Evolutionary conservation across 371 early-diverging fungal species (phyloP), one percentile per base, ranked within the genome.

Genomic region (Rhizomucor pusillus): DNA sequence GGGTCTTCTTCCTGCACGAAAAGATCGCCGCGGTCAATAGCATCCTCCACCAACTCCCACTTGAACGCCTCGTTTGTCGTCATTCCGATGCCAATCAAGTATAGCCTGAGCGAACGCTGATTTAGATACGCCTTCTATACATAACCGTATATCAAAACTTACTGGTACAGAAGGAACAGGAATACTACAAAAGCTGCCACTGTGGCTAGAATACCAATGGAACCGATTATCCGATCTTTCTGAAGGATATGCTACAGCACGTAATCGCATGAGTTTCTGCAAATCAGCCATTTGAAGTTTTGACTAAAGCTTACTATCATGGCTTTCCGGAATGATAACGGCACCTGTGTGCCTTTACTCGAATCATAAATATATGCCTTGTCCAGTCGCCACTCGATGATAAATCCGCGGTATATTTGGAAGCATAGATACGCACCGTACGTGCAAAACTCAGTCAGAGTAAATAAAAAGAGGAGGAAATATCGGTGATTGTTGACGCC

Each of bases 61-160:
- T 91, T 91, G 59, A 84, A 75, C 9, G 83, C 79, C 60, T 91
- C 91, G 55, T 91, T 91, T 20, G 86, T 79, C 1, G 90, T 91
- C 18, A 82, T 79, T 3, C 90, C 90, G 22, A 72, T 71, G 14
- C 76, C 71, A 23, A 79, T 69, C 48, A 89, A 64, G 56, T 84
- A 83, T 3, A 90, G 43, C 54, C 77, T 29, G 7, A 29, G 29
- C 73, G 56, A 35, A 14, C n/a, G 25, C 45, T 50, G 11, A 40
- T 47, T 14, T 7, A 34, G 19, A 34, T 23, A 33, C 25, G 2
- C 41, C 5, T 11, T 5, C 14, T 13, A 48, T 48, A 29, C 33
- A 50, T 1, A 43, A 43, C n/a, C n/a, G n/a, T n/a, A n/a, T 23
- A 43, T 52, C 14, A 16, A 43, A 5, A 50, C 69, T 68, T 68